Evolutionary conservation across 2,329 filamentous ascomycete species (phyloP).

Genomic region (Talaromyces sp.): DNA sequence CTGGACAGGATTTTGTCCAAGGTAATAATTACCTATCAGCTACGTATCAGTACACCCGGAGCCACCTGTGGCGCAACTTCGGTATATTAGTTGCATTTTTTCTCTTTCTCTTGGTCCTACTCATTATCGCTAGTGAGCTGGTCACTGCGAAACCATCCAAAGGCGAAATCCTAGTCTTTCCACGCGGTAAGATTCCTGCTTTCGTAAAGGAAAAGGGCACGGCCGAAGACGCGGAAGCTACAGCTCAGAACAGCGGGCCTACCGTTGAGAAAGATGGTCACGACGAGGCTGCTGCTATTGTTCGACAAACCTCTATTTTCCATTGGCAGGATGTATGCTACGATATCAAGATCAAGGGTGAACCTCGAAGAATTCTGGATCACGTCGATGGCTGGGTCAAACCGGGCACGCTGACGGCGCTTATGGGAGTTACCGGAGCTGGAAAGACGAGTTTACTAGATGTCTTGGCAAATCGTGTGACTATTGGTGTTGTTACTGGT

Average conservation of each 20-base stretch:
- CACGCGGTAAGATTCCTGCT: conserved; percentile 58
- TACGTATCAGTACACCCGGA: conserved; percentile 56
- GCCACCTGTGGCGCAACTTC: conserved; percentile 66
- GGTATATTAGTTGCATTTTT: conserved; percentile 66
- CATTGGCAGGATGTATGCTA: conserved; percentile 85
- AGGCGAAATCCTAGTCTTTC: conserved; percentile 73
- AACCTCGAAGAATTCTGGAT: conserved; percentile 72
- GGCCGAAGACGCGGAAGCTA: conserved; percentile 21
- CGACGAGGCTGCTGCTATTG: conserved; percentile 43
- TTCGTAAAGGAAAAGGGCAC: conserved; percentile 23
- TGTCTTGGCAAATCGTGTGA: conserved; percentile 77
- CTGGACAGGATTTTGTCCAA: conserved; percentile 51
- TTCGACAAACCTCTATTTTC: conserved; percentile 72
- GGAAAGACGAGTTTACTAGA: conserved; percentile 90
- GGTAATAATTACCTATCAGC: conserved; percentile 58
- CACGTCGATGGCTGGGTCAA: conserved; percentile 92
- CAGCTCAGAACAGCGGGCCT: conserved; percentile 30
- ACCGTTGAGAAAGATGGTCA: conserved; percentile 21
- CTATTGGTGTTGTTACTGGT: conserved; percentile 82
- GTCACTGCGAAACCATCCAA: conserved; percentile 66
- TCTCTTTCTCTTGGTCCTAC: conserved; percentile 58
- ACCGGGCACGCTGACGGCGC: conserved; percentile 84
- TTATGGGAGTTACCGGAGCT: conserved; percentile 83
- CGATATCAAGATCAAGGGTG: conserved; percentile 74
- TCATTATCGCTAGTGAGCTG: conserved; percentile 63